Evolutionary conservation across 2,329 filamentous ascomycete genomes (phyloP), one percentile per base, ranked within the genome.

Genomic region (Colletotrichum plurivorum): DNA sequence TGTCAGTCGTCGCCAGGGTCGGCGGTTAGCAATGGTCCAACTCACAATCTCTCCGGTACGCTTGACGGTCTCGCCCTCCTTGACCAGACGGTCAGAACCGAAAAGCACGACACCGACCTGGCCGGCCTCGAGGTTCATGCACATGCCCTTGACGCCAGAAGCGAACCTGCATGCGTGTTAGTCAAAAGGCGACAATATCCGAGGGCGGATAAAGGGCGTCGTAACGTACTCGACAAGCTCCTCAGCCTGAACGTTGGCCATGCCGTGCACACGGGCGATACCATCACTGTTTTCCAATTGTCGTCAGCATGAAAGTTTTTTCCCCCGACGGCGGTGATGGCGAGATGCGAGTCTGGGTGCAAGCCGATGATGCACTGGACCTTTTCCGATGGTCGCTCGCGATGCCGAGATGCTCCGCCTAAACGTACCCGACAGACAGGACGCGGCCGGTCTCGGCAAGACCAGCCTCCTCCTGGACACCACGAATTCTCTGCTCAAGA

Each of bases 81-180:
- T 96, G 91, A 99, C 96, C 79, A 98, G 90, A 95, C 96, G 95
- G 88, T 99, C 96, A 82, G 96, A 98, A 92, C 96, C 96, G 91
- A 99, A 99, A 82, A 99, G 91, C 91, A 99, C 96, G 81, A 99
- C 95, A 97, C 96, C 96, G 88, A 99, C 96, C 88, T 98, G 96
- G 85, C 96, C 96, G 85, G 96, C 96, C 89, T 99, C 96, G 87
- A 99, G 92, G 93, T 99, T 99, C 95, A 99, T 98, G 94, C 95
- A 98, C 96, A 99, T 99, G 85, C 96, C 96, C 92, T 98, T 98
- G 87, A 98, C 96, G 85, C 96, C 96, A 76, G 96, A 99, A 80
- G 96, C 94, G 89, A 99, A 99, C 90, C 95, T 98, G 76, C 27
- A 43, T 22, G 20, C 10, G 10, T 16, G 52, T 70, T 62, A 70